Evolutionary conservation across 805 yeast genomes (phyloP).

Genomic region (Pichia gijzeniarum): DNA sequence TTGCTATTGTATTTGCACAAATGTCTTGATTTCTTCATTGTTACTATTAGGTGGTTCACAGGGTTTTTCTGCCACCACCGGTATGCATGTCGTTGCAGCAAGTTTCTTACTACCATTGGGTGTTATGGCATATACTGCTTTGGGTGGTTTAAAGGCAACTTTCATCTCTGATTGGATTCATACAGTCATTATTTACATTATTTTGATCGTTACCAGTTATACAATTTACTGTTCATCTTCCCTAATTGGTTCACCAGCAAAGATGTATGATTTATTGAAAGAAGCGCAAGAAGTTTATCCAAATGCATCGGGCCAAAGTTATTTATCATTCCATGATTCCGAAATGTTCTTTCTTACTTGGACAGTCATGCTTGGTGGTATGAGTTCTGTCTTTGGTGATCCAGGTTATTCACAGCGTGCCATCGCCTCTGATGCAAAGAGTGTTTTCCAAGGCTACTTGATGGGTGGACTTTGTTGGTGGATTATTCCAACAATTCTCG

Average conservation of each 20-base stretch:
- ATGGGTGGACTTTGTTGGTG: conserved; percentile 34
- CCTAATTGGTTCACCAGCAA: conserved; percentile 40
- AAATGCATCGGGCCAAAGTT: conserved; percentile 26
- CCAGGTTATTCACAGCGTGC: conserved; percentile 35
- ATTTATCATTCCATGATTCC: conserved; percentile 27
- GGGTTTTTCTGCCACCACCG: conserved; percentile 36
- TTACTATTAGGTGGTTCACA: conserved; percentile 38
- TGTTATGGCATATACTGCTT: conserved; percentile 41
- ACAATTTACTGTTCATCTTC: conserved; percentile 32
- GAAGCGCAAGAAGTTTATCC: conserved; percentile 32
- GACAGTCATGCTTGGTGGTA: conserved; percentile 30
- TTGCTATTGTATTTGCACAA: conserved; percentile 33
- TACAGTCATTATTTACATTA: conserved; percentile 32
- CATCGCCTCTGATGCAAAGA: conserved; percentile 33
- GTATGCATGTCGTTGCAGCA: conserved; percentile 42
- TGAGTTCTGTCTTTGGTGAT: conserved; percentile 23
- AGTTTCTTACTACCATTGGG: conserved; percentile 40
- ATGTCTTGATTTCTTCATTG: conserved; percentile 31
- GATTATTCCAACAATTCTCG: conserved; percentile 34
- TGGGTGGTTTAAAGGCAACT: conserved; percentile 50
- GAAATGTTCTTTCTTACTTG: conserved; percentile 29
- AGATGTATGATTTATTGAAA: conserved; percentile 36
- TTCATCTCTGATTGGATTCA: conserved; percentile 49
- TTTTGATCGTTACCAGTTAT: conserved; percentile 29
- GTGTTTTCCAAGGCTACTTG: conserved; percentile 32